A percentile compares a stretch with the other conserved stretches of the same genome.
Conservation (phyloP, 148 eudicot species). For the Suaeda aralocaspica region DNA sequence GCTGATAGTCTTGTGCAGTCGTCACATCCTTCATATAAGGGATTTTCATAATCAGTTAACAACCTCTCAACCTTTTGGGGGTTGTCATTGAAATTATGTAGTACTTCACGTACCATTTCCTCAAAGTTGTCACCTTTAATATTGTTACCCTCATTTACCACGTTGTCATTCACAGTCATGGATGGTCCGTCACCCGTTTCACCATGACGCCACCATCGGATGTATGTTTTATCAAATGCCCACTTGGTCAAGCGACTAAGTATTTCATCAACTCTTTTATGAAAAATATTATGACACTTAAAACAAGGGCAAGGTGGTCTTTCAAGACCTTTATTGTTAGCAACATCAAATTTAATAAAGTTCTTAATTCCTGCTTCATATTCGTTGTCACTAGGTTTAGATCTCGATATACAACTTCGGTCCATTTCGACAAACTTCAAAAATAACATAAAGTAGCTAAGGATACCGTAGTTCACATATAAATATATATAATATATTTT, state of each 20-base stretch:
- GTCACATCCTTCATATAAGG: conserved; percentile 1
- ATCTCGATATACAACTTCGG: not conserved
- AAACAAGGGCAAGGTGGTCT: conserved; percentile 3
- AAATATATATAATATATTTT: no score
- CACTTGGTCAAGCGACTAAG: not conserved
- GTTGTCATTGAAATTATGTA: not conserved
- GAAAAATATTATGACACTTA: conserved; percentile 1
- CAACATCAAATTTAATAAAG: not conserved
- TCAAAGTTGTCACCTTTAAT: not conserved
- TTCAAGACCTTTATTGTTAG: not conserved
- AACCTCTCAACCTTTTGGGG: not conserved
- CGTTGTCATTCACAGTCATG: not conserved
- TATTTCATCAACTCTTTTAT: no score
- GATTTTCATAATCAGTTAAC: not conserved
- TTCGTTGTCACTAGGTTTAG: not conserved
- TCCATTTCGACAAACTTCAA: not conserved
- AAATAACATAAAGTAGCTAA: no score
- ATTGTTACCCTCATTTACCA: not conserved
- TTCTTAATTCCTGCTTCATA: not conserved
- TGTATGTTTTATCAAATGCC: conserved; percentile 8
- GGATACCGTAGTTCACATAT: no score
- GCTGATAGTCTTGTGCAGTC: conserved; percentile 1
- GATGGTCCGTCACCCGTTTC: not conserved
- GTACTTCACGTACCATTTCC: not conserved
- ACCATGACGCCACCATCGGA: not conserved